These are phyloP conservation scores for Tephrocybe sp. DNA, from an alignment of 768 basidiomycete genomes.

Conservation along the genomic window DNA sequence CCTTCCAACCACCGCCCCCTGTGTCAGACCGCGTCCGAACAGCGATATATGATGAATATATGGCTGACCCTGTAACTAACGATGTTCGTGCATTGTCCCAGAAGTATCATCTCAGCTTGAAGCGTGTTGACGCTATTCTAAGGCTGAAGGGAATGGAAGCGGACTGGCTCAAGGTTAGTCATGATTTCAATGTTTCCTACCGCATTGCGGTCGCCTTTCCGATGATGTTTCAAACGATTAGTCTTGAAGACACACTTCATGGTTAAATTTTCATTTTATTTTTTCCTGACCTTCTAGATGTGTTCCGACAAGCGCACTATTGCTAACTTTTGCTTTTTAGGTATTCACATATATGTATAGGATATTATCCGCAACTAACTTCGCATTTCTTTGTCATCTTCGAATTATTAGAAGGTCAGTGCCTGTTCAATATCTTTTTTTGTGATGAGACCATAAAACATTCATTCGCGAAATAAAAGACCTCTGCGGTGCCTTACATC, in stretches of 20 bases:
- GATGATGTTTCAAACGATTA: constrained; percentile 80
- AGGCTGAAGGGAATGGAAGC: constrained; percentile 77
- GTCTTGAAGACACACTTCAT: constrained; percentile 82
- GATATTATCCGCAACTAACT: constrained; percentile 14
- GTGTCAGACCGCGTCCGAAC: constrained; percentile 60
- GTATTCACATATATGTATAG: constrained; percentile 14
- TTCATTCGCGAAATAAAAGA: constrained; percentile 76
- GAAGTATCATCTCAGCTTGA: constrained; percentile 63
- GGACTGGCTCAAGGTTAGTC: constrained; percentile 67
- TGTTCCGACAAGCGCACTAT: constrained; percentile 9
- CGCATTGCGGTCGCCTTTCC: constrained; percentile 11
- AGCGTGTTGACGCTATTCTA: constrained; percentile 81
- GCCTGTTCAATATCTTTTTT: neutral
- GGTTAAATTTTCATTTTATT: constrained; percentile 53
- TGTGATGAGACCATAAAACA: constrained; percentile 48
- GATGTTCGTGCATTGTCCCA: constrained; percentile 60
- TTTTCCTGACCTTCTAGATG: constrained; percentile 21
- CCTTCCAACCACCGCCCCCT: constrained; percentile 79
- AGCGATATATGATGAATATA: constrained; percentile 58
- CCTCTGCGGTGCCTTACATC: constrained; percentile 61
- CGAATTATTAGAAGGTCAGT: constrained; percentile 38
- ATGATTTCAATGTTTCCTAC: constrained; percentile 12
- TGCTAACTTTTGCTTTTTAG: constrained; percentile 16
- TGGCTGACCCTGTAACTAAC: constrained; percentile 53
- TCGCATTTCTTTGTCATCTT: neutral